Base-by-base conservation (phyloP, 371 early-diverging fungal species). In the Paraphysoderma sedebokerense region DNA sequence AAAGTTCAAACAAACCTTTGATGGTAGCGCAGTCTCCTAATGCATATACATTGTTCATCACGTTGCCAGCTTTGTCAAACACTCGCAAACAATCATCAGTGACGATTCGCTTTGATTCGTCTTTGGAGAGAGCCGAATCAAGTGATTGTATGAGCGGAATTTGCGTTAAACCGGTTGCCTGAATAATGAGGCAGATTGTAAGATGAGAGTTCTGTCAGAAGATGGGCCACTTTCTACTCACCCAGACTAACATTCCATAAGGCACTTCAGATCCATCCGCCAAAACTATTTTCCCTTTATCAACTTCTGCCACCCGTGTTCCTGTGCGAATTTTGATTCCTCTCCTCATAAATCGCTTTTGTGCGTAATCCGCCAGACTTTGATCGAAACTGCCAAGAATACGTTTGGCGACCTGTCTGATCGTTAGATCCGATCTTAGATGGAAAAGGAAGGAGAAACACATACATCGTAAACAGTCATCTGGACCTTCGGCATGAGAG, bases 1-100 rank as follows among this genome's bases (percentile, higher is more conserved):
- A 55, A 44, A 61, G 53, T 45, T 57, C 55, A 22, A 57, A 50
- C 11, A 34, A 49, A 50, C 70, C 71, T 46, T 74, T 50, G 41
- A 78, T 72, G 3, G 78, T 73, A 3, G 88, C 81, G 59, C 91
- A 91, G 57, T 91, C 92, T 19, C 92, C 92, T 15, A 88, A 57
- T 0, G 89, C 88, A 60, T 73, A 86, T 1, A 85, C 77, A 5
- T 67, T 56, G 3, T 56, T 40, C 19, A 72, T 34, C 3, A 63
- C 57, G 11, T 38, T 77, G 68, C 28, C 71, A 50, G 78, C 76
- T 0, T 62, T 46, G 0, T 79, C 82, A 45, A 77, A 60, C 22
- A 87, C 74, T 22, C 84, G 75, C 46, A 85, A 59, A 38, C 62
- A 66, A 5, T 50, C 63, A 60, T 91, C 89, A 1, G 80, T 81